Percentiles rank a stretch among this genome's conserved stretches.
These are phyloP conservation scores for Fagopyrum homotropicum DNA, from an alignment of 148 eudicot genomes.

Conservation along the genomic window DNA sequence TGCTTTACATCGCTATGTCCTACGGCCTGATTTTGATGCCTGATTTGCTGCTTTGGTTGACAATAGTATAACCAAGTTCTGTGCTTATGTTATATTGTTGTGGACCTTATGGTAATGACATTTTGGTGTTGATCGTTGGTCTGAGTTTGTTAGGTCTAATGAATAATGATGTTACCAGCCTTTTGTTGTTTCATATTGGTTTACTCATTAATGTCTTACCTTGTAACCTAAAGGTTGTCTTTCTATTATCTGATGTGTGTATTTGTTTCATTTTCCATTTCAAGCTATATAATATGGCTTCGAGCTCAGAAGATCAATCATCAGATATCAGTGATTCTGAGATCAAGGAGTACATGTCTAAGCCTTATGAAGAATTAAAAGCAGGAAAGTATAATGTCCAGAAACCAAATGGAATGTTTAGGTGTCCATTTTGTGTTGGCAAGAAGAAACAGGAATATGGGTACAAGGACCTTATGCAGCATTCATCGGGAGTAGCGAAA, in stretches of 20 bases:
- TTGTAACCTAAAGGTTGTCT: no score
- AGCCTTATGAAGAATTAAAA: slow-evolving; percentile 54
- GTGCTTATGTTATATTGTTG: no score
- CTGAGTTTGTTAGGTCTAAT: no score
- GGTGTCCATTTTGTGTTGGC: slow-evolving; percentile 87
- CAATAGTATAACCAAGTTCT: no score
- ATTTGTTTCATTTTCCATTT: neutral
- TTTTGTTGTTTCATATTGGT: no score
- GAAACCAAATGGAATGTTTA: slow-evolving; percentile 49
- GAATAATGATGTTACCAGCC: no score
- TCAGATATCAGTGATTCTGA: slow-evolving; percentile 90
- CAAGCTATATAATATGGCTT: slow-evolving; percentile 29
- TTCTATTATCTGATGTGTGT: neutral
- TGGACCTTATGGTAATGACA: no score
- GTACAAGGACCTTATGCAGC: slow-evolving; percentile 68
- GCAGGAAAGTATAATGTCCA: slow-evolving; percentile 47
- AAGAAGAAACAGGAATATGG: slow-evolving; percentile 89
- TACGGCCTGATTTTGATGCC: no score
- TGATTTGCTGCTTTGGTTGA: no score
- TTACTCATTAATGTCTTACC: no score
- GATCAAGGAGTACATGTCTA: slow-evolving; percentile 61
- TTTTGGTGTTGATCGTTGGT: no score
- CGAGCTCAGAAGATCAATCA: slow-evolving; percentile 38
- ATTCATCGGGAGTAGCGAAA: slow-evolving; percentile 68
- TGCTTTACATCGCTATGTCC: no score